These are phyloP conservation scores for Leccinum truebloodii DNA, from an alignment of 768 basidiomycete species.

Conservation along the genomic window DNA sequence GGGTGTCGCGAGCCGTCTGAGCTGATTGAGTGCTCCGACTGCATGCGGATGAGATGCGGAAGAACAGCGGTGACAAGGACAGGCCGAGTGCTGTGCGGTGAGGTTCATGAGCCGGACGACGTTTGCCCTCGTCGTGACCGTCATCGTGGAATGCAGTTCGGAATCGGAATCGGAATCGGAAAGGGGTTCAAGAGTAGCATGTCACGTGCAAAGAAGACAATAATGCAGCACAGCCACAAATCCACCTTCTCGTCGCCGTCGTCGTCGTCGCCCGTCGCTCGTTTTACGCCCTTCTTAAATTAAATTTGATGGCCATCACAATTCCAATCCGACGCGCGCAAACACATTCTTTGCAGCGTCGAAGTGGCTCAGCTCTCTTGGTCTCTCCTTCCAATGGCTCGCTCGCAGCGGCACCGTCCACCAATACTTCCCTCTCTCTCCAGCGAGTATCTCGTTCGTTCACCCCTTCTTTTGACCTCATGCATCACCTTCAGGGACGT, in stretches of 20 bases:
- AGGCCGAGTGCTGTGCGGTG: constrained; percentile 68
- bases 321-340: constrained; percentile 50
- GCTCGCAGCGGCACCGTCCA: constrained; percentile 7
- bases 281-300: not conserved
- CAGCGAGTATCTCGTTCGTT: constrained; percentile 19
- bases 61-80: constrained; percentile 78
- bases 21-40: constrained; percentile 55
- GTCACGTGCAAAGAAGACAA: constrained; percentile 9
- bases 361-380: constrained; percentile 34
- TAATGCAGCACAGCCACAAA: constrained; percentile 19
- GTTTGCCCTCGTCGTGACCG: constrained; percentile 52
- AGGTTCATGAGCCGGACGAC: constrained; percentile 73
- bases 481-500: constrained; percentile 50
- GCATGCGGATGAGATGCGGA: constrained; percentile 38
- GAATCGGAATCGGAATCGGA: not conserved
- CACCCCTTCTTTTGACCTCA: constrained; percentile 4
- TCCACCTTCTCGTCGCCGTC: not conserved
- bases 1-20: constrained; percentile 78
- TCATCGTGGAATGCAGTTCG: constrained; percentile 28
- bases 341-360: constrained; percentile 36
- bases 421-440: constrained; percentile 22
- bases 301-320: constrained; percentile 40
- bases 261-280: constrained; percentile 5
- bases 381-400: constrained; percentile 21
- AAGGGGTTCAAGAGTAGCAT: not conserved